phyloP scores from a whole-genome alignment of 306 rosid genomes.

The Abrus precatorius region DNA sequence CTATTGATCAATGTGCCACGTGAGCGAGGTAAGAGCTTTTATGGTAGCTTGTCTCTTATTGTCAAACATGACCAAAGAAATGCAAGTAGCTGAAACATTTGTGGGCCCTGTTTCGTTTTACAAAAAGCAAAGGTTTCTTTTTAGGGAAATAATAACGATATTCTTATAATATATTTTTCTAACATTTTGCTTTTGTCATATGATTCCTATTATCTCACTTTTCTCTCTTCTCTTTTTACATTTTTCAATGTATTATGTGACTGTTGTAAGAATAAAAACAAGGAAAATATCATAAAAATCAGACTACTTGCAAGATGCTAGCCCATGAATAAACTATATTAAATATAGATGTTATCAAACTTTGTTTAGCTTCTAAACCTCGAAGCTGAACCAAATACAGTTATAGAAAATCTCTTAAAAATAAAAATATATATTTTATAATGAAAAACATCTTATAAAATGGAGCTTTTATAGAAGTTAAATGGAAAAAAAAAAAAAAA shows the following conservation, averaged over 20 bases:
- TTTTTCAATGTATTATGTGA: too few relatives aligned
- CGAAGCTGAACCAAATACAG: background rate
- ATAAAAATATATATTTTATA: background rate
- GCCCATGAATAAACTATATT: background rate
- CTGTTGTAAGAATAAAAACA: too few relatives aligned
- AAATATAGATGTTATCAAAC: background rate
- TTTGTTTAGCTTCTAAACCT: too few relatives aligned
- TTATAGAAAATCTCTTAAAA: background rate
- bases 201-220: too few relatives aligned
- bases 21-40: slow-evolving; percentile 15
- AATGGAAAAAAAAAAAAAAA: background rate
- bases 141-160: background rate
- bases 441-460: background rate
- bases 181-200: too few relatives aligned
- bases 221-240: too few relatives aligned
- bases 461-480: background rate
- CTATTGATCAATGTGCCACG: background rate
- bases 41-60: background rate
- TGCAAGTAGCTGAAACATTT: background rate
- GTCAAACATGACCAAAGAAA: slow-evolving; percentile 6
- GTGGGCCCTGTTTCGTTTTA: background rate
- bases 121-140: background rate
- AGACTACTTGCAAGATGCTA: background rate
- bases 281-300: background rate
- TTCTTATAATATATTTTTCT: too few relatives aligned